Evolutionary conservation across 805 yeast species (phyloP), one percentile per base, ranked within the genome.

Genomic region (Scheffersomyces stipitis): DNA sequence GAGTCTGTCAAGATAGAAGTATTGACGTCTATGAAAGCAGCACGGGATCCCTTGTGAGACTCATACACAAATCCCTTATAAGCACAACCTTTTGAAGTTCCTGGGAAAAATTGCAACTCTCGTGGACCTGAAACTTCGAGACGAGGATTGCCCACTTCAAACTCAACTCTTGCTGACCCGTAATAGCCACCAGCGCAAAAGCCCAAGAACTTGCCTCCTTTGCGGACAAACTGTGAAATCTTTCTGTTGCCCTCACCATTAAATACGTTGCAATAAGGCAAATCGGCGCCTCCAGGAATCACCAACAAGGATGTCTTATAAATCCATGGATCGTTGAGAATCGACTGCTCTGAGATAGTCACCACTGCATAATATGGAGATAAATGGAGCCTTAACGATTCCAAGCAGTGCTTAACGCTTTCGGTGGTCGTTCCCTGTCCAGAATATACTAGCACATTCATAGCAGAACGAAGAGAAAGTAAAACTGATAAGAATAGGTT

Each of bases 171-270:
- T 0, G 74, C 60, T 9, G 90, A 74, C 1, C 82, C 91, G 54
- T 78, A 93, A 62, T 93, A 93, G 0, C 86, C 98, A 29, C 99
- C 99, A 7, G 99, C 93, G 63, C 99, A 93, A 45, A 93, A 78
- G 0, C 99, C 99, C 15, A 91, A 59, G 52, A 68, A 88, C 33
- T 70, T 66, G 2, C 99, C 99, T 20, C 98, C 99, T 37, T 70
- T 68, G 20, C 79, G 68, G 1, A 88, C 88, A 47, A 72, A 88
- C 33, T 77, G 77, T 18, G 64, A 58, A 43, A 88, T 86, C 26
- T 70, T 66, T 7, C 63, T 51, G 50, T 83, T 86, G 0, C 89
- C 87, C 1, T 60, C 62, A 1, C 95, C 91, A 51, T 83, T 81
- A 44, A 95, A 73, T 3, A 74, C 77, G 35, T 72, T 68, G 45